These are phyloP conservation scores for Fraxinus xanthoxyloides DNA, from an alignment of 305 asterid genomes.

Conservation along the genomic window DNA sequence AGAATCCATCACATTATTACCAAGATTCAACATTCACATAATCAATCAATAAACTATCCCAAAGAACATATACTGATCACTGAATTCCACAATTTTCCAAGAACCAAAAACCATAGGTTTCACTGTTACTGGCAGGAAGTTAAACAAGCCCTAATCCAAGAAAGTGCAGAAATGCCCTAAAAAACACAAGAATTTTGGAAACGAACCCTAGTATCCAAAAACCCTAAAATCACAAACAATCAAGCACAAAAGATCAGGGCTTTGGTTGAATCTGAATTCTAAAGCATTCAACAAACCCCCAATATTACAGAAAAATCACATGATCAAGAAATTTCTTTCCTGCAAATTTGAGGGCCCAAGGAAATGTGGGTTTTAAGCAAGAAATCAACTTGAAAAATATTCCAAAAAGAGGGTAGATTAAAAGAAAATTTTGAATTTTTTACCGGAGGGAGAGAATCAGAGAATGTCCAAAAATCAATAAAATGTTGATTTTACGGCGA, in stretches of 20 bases:
- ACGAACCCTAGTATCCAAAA: background rate
- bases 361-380: constrained; percentile 11
- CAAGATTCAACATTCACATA: constrained; percentile 17
- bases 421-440: constrained; percentile 2
- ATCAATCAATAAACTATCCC: constrained; percentile 9
- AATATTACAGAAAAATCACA: background rate
- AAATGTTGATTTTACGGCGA: background rate
- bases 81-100: background rate
- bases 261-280: background rate
- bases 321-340: background rate
- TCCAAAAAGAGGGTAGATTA: background rate
- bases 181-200: background rate
- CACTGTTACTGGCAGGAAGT: background rate
- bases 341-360: background rate
- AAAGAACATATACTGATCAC: background rate
- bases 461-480: constrained; percentile 9
- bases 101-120: constrained; percentile 19
- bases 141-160: background rate
- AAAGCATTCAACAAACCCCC: constrained; percentile 4
- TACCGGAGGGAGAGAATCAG: constrained; percentile 32
- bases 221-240: background rate
- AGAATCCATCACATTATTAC: constrained; percentile 11
- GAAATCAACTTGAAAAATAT: constrained; percentile 2
- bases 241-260: background rate
- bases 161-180: background rate